phyloP scores from a whole-genome alignment of 176 grass and related monocot genomes.

The Tillandsia fasciculata region DNA sequence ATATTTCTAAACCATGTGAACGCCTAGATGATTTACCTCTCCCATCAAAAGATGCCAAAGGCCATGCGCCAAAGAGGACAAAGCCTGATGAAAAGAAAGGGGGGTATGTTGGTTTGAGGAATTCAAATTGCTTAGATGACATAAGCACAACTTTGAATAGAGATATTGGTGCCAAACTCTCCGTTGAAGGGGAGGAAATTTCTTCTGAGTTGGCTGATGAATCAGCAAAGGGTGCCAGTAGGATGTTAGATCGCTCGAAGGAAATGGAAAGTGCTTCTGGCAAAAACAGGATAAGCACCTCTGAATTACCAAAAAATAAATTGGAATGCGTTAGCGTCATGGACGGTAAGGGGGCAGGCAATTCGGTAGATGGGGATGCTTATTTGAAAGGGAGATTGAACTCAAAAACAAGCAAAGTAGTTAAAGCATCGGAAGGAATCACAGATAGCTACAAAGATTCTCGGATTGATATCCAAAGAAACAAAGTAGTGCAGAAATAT shows the following conservation, averaged over 20 bases:
- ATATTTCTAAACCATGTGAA: conserved; percentile 9
- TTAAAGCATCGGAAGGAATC: conserved; percentile 15
- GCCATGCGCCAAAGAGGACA: conserved; percentile 21
- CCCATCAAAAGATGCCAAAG: conserved; percentile 17
- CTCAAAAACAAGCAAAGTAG: conserved; percentile 18
- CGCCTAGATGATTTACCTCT: conserved; percentile 1
- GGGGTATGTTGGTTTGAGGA: conserved; percentile 3
- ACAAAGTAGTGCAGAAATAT: conserved; percentile 17
- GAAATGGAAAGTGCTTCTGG: conserved; percentile 27
- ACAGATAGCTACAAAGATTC: conserved; percentile 20
- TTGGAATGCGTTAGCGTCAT: conserved; percentile 9
- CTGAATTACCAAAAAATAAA: conserved; percentile 15
- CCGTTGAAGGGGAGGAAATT: neutral
- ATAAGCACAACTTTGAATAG: conserved; percentile 23
- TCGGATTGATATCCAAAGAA: conserved; percentile 18
- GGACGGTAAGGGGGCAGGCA: conserved; percentile 14
- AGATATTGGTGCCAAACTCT: conserved; percentile 18
- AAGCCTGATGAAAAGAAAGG: conserved; percentile 28
- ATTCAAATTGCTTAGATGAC: conserved; percentile 19
- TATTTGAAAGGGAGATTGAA: conserved; percentile 18
- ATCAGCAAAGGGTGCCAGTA: conserved; percentile 6
- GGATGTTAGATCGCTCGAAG: conserved; percentile 18
- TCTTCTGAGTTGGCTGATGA: conserved; percentile 11
- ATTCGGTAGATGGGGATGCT: conserved; percentile 11
- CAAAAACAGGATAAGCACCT: conserved; percentile 7